Evolutionary conservation across 1,139 yeast species (phyloP).

Genomic region (Petasospora fabianii): DNA sequence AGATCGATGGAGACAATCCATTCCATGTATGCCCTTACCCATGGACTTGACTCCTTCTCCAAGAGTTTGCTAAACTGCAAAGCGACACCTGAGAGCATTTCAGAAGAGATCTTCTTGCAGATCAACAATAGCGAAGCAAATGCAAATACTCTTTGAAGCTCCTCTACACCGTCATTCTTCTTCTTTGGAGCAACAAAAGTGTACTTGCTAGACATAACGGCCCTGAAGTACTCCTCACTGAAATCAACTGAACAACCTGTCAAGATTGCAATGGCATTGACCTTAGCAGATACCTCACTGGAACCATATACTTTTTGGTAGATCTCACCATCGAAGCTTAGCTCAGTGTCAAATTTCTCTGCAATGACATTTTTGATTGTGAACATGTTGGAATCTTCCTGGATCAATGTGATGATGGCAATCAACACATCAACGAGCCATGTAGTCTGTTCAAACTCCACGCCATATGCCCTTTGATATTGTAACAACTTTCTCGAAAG

Average conservation of each 20-base stretch:
- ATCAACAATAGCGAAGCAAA: conserved; percentile 48
- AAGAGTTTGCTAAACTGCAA: conserved; percentile 32
- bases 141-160: conserved; percentile 56
- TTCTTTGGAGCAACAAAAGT: conserved; percentile 47
- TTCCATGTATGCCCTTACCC: conserved; percentile 69
- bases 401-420: conserved; percentile 44
- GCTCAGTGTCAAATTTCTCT: conserved; percentile 30
- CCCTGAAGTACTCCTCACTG: conserved; percentile 40
- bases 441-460: conserved; percentile 35
- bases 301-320: conserved; percentile 56
- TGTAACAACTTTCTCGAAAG: conserved; percentile 43
- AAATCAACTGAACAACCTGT: conserved; percentile 35
- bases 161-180: conserved; percentile 65
- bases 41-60: conserved; percentile 66
- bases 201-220: conserved; percentile 36
- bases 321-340: conserved; percentile 29
- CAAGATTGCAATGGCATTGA: conserved; percentile 45
- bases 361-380: conserved; percentile 58
- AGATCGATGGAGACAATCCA: conserved; percentile 60
- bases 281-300: conserved; percentile 55
- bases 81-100: conserved; percentile 25
- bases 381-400: conserved; percentile 55
- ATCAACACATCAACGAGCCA: conserved; percentile 60
- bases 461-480: conserved; percentile 35
- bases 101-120: conserved; percentile 26